Base-by-base conservation (phyloP, 2,329 filamentous ascomycete genomes). In the Iodosphaeria phyllophila region DNA sequence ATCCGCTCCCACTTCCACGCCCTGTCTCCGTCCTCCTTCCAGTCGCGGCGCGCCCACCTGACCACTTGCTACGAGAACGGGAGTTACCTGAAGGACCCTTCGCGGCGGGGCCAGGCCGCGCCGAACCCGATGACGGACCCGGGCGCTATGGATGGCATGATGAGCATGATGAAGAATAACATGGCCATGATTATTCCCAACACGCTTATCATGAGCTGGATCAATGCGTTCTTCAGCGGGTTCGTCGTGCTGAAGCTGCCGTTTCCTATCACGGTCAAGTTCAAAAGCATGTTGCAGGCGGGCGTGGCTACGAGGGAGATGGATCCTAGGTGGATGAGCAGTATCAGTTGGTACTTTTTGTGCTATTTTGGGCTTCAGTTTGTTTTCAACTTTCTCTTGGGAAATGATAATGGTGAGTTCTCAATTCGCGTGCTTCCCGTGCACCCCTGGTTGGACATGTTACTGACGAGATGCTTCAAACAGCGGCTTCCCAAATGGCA, bases 141-240 rank as follows among this genome's bases (percentile, higher is more conserved):
- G 13, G 76, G 76, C 23, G 82, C 80, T 30, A 98, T 98, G 89
- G 91, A 98, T 46, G 86, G 84, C 38, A 98, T 98, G 89, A 98
- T 98, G 89, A 86, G 89, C 38, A 92, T 92, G 82, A 92, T 98
- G 80, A 98, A 98, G 67, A 84, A 84, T 29, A 92, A 98, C 47
- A 92, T 98, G 78, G 86, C 89, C 35, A 98, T 95, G 89, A 95
- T 98, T 59, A 82, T 98, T 30, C 89, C 89, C 24, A 92, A 98
- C 52, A 95, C 84, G 5, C 55, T 98, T 46, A 98, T 98, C 38
- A 98, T 98, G 89, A 89, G 86, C 36, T 98, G 89, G 89, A 95
- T 98, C 48, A 98, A 98, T 55, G 84, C 89, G 0, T 98, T 95
- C 47, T 98, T 98, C 43, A 91, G 82, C 26, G 89, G 89, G 16